Base-by-base conservation (phyloP, 2,329 filamentous ascomycete genomes). In the Falciphora oryzae region DNA sequence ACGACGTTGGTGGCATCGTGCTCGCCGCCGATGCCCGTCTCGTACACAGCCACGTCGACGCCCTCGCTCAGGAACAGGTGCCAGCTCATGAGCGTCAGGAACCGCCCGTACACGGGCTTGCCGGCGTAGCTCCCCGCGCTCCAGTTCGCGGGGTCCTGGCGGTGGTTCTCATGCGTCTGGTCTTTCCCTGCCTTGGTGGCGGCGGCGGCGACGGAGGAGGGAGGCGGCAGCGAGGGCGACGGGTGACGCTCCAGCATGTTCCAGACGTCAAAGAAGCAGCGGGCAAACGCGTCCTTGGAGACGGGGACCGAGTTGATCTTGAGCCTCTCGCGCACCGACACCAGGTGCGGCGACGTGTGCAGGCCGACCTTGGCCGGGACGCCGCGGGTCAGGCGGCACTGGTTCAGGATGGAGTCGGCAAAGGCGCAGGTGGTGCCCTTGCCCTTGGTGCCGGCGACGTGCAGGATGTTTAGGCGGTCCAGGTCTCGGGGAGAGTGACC, bases 391-490 rank as follows among this genome's bases (percentile, higher is more conserved):
- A 70, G 71, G 25, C 79, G 79, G 70, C 86, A 83, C 63, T 79
- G 79, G 22, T 78, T 76, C 59, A 92, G 81, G 66, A 91, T 86
- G 10, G 84, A 85, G 67, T 86, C 81, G 65, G 85, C 80, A 68
- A 89, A 90, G 56, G 88, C 88, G 71, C 88, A 91, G 1, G 88
- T 90, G 70, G 84, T 89, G 32, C 89, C 89, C 75, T 92, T 92
- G 6, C 89, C 89, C 73, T 92, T 92, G n/a, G 89, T 92, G 6
- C 89, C 89, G 29, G 89, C 85, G 31, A 92, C 83, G 74, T 91
- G 89, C 56, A 92, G 73, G 31, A 90, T 80, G 68, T 89, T 89
- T 35, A 91, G 76, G n/a, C 78, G 77, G 68, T 85, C 76, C 56
- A 91, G 75, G 67, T 87, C 84, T 16, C 74, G 69, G 7, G 76